These are phyloP conservation scores for Amanita fuliginea DNA, from an alignment of 768 basidiomycete genomes.

Conservation along the genomic window DNA sequence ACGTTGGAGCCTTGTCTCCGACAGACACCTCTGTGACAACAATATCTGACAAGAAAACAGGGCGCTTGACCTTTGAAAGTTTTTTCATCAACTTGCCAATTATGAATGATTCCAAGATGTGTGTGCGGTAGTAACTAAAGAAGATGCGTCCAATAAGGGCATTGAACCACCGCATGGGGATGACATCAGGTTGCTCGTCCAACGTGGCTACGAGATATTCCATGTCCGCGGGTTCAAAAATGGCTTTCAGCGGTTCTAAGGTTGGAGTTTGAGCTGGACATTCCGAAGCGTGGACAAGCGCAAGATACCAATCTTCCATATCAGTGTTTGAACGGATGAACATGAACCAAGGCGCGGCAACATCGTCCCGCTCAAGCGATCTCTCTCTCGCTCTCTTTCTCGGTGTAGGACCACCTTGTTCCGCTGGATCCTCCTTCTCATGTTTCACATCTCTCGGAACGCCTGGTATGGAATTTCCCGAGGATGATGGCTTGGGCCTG, in stretches of 20 bases:
- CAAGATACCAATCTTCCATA: constrained; percentile 97
- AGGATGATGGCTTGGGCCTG: constrained; percentile 32
- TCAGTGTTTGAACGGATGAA: constrained; percentile 81
- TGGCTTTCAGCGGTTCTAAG: constrained; percentile 43
- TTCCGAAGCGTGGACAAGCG: constrained; percentile 65
- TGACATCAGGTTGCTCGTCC: constrained; percentile 90
- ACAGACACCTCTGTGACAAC: constrained; percentile 84
- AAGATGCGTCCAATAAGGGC: constrained; percentile 88
- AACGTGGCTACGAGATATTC: constrained; percentile 68
- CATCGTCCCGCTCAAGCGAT: constrained; percentile 25
- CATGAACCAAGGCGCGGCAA: constrained; percentile 79
- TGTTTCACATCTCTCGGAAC: constrained; percentile 42
- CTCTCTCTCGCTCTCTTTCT: constrained; percentile 27
- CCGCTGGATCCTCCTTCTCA: constrained; percentile 20
- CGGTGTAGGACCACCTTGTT: constrained; percentile 14
- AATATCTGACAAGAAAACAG: constrained; percentile 75
- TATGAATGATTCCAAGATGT: constrained; percentile 72
- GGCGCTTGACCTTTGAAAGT: constrained; percentile 82
- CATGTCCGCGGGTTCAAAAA: constrained; percentile 79
- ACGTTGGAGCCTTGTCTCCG: constrained; percentile 71
- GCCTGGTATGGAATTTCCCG: constrained; percentile 32
- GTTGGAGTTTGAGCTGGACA: constrained; percentile 52
- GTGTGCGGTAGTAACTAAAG: constrained; percentile 84
- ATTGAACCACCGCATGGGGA: constrained; percentile 97
- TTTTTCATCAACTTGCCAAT: constrained; percentile 89